Conservation (phyloP, 192 early-diverging fungal species). For the Coemansia sp. region DNA sequence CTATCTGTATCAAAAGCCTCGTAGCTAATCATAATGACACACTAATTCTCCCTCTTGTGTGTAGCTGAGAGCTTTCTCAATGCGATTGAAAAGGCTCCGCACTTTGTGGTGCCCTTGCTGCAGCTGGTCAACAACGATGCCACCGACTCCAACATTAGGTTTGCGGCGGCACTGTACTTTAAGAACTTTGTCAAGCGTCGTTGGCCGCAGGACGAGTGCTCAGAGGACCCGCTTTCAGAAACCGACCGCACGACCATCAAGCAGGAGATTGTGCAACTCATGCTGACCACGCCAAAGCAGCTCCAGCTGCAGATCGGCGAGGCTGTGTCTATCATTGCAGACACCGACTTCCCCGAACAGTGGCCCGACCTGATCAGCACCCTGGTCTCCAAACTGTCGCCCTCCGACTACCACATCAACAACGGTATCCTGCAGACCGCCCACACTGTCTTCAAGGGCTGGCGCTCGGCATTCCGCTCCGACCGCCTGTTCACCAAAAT, state of each 20-base stretch:
- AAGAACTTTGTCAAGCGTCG: slow-evolving; percentile 94
- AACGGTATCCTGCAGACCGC: slow-evolving; percentile 91
- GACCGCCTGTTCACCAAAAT: slow-evolving; percentile 86
- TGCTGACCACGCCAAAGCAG: slow-evolving; percentile 76
- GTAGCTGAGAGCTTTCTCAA: slow-evolving; percentile 62
- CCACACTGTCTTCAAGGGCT: slow-evolving; percentile 94
- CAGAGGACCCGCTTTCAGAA: slow-evolving; percentile 28
- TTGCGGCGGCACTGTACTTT: slow-evolving; percentile 86
- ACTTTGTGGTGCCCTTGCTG: slow-evolving; percentile 73
- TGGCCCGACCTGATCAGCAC: slow-evolving; percentile 83
- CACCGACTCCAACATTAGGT: slow-evolving; percentile 64
- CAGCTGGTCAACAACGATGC: slow-evolving; percentile 67
- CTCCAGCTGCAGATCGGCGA: slow-evolving; percentile 91
- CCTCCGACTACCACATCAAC: slow-evolving; percentile 79
- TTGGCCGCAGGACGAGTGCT: slow-evolving; percentile 62
- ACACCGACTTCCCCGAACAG: slow-evolving; percentile 87
- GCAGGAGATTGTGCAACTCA: slow-evolving; percentile 75
- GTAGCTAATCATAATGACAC: neutral
- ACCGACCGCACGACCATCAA: slow-evolving; percentile 83
- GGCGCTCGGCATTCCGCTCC: slow-evolving; percentile 79
- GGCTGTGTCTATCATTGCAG: slow-evolving; percentile 89
- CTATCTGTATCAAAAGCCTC: neutral
- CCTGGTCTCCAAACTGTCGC: slow-evolving; percentile 73
- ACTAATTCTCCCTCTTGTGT: neutral
- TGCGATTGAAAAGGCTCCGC: slow-evolving; percentile 58